A percentile compares a stretch with the other conserved stretches of the same genome.
phyloP scores from a whole-genome alignment of 164 flowering plant species.

The Tinospora cordifolia region DNA sequence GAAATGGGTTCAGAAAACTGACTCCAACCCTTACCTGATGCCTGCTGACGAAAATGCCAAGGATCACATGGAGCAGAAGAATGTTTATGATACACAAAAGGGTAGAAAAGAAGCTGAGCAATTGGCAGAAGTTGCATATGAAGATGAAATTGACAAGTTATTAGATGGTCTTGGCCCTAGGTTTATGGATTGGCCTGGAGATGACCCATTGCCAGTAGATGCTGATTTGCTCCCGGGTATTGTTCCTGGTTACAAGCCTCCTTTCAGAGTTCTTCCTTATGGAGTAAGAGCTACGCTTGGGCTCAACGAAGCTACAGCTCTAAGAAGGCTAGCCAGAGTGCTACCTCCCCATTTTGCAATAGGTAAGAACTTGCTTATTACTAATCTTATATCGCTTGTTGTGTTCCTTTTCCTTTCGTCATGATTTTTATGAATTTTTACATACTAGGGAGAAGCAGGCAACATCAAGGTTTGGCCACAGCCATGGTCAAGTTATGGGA shows the following conservation, averaged over 20 bases:
- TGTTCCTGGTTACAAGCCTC: slow-evolving; percentile 66
- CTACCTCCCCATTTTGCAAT: slow-evolving; percentile 96
- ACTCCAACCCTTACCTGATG: slow-evolving; percentile 16
- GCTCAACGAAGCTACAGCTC: slow-evolving; percentile 51
- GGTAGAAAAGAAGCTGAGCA: slow-evolving; percentile 22
- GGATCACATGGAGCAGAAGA: slow-evolving; percentile 16
- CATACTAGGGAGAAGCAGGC: slow-evolving; percentile 76
- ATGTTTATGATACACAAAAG: slow-evolving; percentile 16
- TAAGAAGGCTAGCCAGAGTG: slow-evolving; percentile 71
- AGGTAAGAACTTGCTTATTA: slow-evolving; percentile 36
- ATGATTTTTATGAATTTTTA: neutral
- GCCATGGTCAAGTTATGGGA: slow-evolving; percentile 93
- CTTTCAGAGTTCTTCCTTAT: slow-evolving; percentile 87
- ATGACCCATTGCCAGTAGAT: slow-evolving; percentile 83
- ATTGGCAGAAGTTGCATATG: slow-evolving; percentile 51
- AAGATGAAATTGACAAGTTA: slow-evolving; percentile 70
- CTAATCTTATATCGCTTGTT: neutral
- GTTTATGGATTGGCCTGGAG: slow-evolving; percentile 81
- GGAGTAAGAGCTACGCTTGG: slow-evolving; percentile 61
- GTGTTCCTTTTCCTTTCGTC: neutral
- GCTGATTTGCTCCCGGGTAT: slow-evolving; percentile 82
- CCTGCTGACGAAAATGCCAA: slow-evolving; percentile 11
- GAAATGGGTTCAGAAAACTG: slow-evolving; percentile 21
- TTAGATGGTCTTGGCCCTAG: slow-evolving; percentile 83
- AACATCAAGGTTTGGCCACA: slow-evolving; percentile 78